Base-by-base conservation (phyloP, 2,329 filamentous ascomycete genomes). In the Botryotinia convoluta region DNA sequence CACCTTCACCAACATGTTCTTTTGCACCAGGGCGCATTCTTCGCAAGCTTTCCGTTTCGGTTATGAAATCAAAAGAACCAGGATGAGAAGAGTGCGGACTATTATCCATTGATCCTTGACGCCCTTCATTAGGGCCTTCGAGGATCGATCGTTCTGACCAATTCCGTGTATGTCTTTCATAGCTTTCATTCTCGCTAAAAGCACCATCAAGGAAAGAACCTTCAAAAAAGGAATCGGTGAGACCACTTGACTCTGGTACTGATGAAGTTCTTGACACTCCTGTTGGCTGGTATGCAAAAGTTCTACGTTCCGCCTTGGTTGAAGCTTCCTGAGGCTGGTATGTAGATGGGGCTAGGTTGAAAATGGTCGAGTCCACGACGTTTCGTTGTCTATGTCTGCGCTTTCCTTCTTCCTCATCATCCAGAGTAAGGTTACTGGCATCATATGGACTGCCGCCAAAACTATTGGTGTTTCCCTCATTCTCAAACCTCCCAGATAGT, bases 131-230 rank as follows among this genome's bases (percentile, higher is more conserved):
- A 1, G 85, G 83, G 0, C 82, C 86, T 70, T 85, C 84, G 7
- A 90, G 82, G 42, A 90, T 80, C 0, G 89, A 90, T 60, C 83
- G 85, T 57, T 88, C 82, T 16, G 85, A 86, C 89, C 88, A 90
- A 73, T 86, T 84, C 10, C 80, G 81, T 18, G 83, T 83, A 39
- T 79, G 77, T 54, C 81, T 82, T 73, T 82, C 83, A 12, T 79
- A 82, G 1, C 81, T 72, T 35, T 48, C 85, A 75, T 89, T 86
- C 60, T 89, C 87, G 0, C 85, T 86, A 44, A 86, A 80, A 4
- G 87, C 92, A 68, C 92, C 88, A 74, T 95, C 91, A 20, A 97
- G 86, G 12, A 96, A 86, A 6, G 94, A 93, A 48, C 91, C 90
- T 0, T 93, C 95, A 57, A 89, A 91, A 80, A 94, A 94, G 0